Percentiles rank a stretch among this genome's conserved stretches.
Conservation (phyloP, 176 grass and related monocot species). For the Raddia distichophylla region DNA sequence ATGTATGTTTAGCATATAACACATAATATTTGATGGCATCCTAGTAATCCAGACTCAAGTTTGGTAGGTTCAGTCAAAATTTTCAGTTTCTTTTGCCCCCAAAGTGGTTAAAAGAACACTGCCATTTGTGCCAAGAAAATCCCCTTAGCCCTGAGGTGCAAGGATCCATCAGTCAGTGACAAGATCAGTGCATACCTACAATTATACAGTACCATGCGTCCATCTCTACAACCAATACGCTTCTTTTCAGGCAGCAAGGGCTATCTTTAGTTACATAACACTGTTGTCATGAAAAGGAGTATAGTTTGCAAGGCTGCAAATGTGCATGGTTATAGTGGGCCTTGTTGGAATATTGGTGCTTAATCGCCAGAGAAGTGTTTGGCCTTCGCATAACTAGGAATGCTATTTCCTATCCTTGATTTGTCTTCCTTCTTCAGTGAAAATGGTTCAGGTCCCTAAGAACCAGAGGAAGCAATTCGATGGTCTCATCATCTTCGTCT, state of each 20-base stretch:
- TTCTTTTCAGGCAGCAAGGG: slow-evolving; percentile 34
- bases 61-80: neutral
- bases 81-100: neutral
- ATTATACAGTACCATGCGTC: neutral
- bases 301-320: slow-evolving; percentile 40
- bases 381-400: neutral
- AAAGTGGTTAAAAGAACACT: neutral
- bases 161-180: neutral
- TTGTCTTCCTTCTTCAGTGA: neutral
- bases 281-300: slow-evolving; percentile 34
- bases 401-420: neutral
- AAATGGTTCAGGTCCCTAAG: neutral
- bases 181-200: neutral
- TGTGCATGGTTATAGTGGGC: slow-evolving; percentile 36
- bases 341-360: slow-evolving; percentile 4
- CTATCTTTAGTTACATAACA: slow-evolving; percentile 14
- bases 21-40: too few species aligned
- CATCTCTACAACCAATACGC: neutral
- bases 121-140: neutral
- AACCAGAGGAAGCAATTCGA: too few species aligned
- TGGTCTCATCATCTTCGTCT: too few species aligned
- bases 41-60: neutral
- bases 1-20: neutral
- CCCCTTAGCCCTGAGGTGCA: neutral
- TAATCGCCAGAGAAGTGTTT: slow-evolving; percentile 8